Percentiles rank a stretch among this genome's conserved stretches.
These are phyloP conservation scores for Phytophthora podocarpi DNA, from an alignment of 352 stramenopile species.

Conservation along the genomic window DNA sequence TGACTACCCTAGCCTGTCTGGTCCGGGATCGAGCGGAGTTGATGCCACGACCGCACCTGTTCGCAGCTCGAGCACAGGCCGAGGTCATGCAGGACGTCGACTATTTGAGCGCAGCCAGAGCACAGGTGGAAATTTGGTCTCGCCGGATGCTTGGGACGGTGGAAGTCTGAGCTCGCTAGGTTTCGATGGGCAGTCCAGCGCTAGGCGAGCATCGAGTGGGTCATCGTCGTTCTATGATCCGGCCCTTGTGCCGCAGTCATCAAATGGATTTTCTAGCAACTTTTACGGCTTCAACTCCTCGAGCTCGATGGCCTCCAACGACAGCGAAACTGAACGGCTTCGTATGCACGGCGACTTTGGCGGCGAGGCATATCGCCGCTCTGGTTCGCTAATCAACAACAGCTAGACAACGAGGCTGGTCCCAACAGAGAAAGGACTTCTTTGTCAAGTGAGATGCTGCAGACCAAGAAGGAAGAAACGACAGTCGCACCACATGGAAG, in stretches of 20 bases:
- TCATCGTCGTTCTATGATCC: constrained; percentile 56
- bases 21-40: constrained; percentile 11
- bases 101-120: constrained; percentile 49
- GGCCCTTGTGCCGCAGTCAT: constrained; percentile 45
- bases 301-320: constrained; percentile 28
- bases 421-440: neutral
- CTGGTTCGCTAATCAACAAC: constrained; percentile 57
- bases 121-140: constrained; percentile 19
- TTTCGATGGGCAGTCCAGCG: constrained; percentile 27
- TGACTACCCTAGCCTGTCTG: constrained; percentile 49
- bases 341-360: constrained; percentile 37
- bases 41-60: constrained; percentile 1
- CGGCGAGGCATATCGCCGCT: constrained; percentile 45
- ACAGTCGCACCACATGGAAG: too few relatives aligned
- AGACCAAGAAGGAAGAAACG: constrained; percentile 1
- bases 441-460: neutral
- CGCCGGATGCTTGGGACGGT: constrained; percentile 35
- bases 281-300: constrained; percentile 43
- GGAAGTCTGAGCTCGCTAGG: constrained; percentile 36
- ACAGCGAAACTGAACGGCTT: constrained; percentile 35
- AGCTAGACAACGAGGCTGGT: constrained; percentile 25
- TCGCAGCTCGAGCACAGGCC: constrained; percentile 19
- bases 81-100: constrained; percentile 31
- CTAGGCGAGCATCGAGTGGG: constrained; percentile 24
- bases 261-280: constrained; percentile 35